A percentile compares a stretch with the other conserved stretches of the same genome.
phyloP scores from a whole-genome alignment of 345 rosid species.

The Geranium rotundifolium region DNA sequence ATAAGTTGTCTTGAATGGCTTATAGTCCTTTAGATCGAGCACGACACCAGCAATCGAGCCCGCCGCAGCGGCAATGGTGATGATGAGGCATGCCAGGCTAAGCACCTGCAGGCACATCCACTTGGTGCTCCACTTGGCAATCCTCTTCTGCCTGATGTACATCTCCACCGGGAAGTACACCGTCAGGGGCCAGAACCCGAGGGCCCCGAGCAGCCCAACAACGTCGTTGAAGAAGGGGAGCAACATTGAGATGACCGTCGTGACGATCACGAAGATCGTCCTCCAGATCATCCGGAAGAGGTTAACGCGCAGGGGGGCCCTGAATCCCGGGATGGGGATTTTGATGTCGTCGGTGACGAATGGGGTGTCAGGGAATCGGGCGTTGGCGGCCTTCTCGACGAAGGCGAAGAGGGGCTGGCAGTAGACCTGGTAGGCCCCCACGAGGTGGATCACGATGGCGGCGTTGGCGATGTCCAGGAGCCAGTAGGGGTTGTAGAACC shows the following conservation, averaged over 20 bases:
- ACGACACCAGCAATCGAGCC: constrained; percentile 59
- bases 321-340: constrained; percentile 29
- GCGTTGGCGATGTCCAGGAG: constrained; percentile 58
- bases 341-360: constrained; percentile 39
- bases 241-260: constrained; percentile 58
- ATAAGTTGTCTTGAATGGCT: constrained; percentile 19
- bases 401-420: constrained; percentile 69
- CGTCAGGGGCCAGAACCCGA: constrained; percentile 72
- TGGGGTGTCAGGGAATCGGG: constrained; percentile 27
- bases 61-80: constrained; percentile 43
- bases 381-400: constrained; percentile 28
- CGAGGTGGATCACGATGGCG: constrained; percentile 56
- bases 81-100: constrained; percentile 45
- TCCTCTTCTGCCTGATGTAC: constrained; percentile 46
- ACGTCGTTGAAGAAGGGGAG: constrained; percentile 70
- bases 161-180: constrained; percentile 78
- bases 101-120: constrained; percentile 52
- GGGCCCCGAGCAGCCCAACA: constrained; percentile 60
- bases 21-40: constrained; percentile 19
- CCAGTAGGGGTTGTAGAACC: constrained; percentile 70
- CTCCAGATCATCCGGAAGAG: constrained; percentile 55
- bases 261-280: constrained; percentile 36
- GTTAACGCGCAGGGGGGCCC: constrained; percentile 29
- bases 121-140: constrained; percentile 52
- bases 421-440: constrained; percentile 72